phyloP scores from a whole-genome alignment of 371 early-diverging fungal genomes.

The Nematocida minor region DNA sequence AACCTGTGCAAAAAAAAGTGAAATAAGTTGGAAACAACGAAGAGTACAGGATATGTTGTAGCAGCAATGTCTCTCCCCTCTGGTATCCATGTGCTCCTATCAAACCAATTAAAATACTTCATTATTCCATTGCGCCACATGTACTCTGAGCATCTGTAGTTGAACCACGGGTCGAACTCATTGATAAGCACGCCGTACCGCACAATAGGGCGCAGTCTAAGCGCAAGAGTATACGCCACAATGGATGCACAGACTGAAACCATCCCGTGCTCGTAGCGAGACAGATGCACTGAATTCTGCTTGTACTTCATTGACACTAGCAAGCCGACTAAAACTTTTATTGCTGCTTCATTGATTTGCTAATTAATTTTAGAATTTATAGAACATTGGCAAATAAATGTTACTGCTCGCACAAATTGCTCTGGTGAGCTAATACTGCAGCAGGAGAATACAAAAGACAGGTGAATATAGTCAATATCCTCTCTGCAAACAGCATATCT shows the following conservation, averaged over 20 bases:
- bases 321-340: too few species aligned
- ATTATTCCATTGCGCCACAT: slow-evolving; percentile 85
- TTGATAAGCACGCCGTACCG: slow-evolving; percentile 86
- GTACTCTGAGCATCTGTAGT: slow-evolving; percentile 88
- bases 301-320: too few species aligned
- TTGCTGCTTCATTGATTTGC: too few species aligned
- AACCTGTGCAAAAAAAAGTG: slow-evolving; percentile 76
- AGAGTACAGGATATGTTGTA: slow-evolving; percentile 83
- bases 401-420: too few species aligned
- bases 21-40: slow-evolving; percentile 88
- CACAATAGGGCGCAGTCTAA: slow-evolving; percentile 83
- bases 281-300: too few species aligned
- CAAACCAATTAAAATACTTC: slow-evolving; percentile 96
- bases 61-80: slow-evolving; percentile 84
- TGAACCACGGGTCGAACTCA: slow-evolving; percentile 97
- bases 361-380: too few species aligned
- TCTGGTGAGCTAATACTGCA: too few species aligned
- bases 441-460: too few species aligned
- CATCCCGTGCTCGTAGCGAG: too few species aligned
- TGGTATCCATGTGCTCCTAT: slow-evolving; percentile 93
- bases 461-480: too few species aligned
- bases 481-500: too few species aligned
- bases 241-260: neutral
- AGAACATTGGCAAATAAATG: too few species aligned
- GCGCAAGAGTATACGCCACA: neutral